phyloP scores from a whole-genome alignment of 2,329 filamentous ascomycete genomes.

The Aspergillus unguis region DNA sequence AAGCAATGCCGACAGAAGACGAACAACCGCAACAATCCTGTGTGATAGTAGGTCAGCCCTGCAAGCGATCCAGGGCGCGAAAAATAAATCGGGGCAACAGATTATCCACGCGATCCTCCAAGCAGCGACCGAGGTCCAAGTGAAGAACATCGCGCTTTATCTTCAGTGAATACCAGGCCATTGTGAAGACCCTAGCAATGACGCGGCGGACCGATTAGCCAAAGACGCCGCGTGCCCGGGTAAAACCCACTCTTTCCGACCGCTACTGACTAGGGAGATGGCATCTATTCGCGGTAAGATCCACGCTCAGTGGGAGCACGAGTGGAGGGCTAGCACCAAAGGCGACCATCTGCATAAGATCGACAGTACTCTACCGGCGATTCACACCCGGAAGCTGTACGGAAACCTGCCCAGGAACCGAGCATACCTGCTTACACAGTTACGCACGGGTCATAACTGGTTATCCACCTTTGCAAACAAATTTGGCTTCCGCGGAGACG shows the following conservation, averaged over 20 bases:
- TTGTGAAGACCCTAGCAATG: neutral
- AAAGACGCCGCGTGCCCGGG: neutral
- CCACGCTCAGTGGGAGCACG: slow-evolving; percentile 10
- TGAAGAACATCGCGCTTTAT: slow-evolving; percentile 9
- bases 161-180: slow-evolving; percentile 15
- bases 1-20: neutral
- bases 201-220: slow-evolving; percentile 2
- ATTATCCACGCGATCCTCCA: slow-evolving; percentile 19
- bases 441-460: slow-evolving; percentile 23
- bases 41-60: slow-evolving; percentile 20
- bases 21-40: slow-evolving; percentile 16
- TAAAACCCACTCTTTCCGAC: slow-evolving; percentile 11
- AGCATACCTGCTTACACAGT: slow-evolving; percentile 20
- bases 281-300: slow-evolving; percentile 9
- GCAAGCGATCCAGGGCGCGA: slow-evolving; percentile 16
- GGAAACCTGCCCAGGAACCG: slow-evolving; percentile 14
- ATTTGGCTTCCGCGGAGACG: slow-evolving; percentile 10
- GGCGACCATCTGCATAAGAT: slow-evolving; percentile 10
- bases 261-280: slow-evolving; percentile 13
- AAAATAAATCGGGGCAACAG: slow-evolving; percentile 19
- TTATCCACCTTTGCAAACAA: slow-evolving; percentile 17
- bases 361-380: slow-evolving; percentile 9
- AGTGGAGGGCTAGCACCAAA: slow-evolving; percentile 13
- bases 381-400: slow-evolving; percentile 12
- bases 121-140: slow-evolving; percentile 13